Percentiles rank a stretch among this genome's conserved stretches.
Conservation (phyloP, 148 eudicot genomes). For the Salicornia ramosissima region DNA sequence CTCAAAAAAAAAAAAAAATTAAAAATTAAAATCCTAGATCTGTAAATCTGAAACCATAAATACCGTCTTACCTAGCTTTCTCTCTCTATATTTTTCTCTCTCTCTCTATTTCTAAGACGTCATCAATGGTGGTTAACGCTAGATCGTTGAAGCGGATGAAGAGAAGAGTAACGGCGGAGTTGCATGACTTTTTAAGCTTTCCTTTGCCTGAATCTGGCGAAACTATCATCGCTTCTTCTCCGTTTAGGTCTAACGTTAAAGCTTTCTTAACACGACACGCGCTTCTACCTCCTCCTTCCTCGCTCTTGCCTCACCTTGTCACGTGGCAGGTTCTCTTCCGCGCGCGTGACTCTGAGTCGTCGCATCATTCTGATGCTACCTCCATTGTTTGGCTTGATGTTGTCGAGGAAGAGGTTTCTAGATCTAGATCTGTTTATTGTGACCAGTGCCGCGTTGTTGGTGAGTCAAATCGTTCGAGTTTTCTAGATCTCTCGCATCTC, state of each 20-base stretch:
- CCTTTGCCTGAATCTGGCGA: constrained; percentile 32
- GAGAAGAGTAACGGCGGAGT: constrained; percentile 79
- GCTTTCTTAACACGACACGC: constrained; percentile 62
- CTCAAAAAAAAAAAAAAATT: neutral
- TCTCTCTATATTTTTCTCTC: neutral
- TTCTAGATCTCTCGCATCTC: neutral
- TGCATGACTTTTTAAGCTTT: constrained; percentile 57
- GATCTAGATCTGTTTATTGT: constrained; percentile 79
- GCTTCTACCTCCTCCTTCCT: constrained; percentile 52
- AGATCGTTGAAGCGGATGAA: constrained; percentile 71
- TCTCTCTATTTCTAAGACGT: neutral
- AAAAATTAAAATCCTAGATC: too few species aligned
- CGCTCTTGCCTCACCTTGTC: constrained; percentile 57
- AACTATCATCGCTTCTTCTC: constrained; percentile 19
- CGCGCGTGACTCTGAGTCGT: constrained; percentile 40
- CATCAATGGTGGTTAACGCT: constrained; percentile 70
- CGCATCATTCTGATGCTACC: neutral
- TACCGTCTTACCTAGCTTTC: neutral
- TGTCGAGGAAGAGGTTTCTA: constrained; percentile 80
- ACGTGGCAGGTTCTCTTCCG: constrained; percentile 80
- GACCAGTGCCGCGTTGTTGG: constrained; percentile 93
- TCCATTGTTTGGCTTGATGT: constrained; percentile 60
- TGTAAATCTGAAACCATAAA: constrained; percentile 3
- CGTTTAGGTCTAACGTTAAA: constrained; percentile 54
- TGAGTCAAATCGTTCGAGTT: constrained; percentile 52